Evolutionary conservation across 73 alveolate genomes (phyloP).

Genomic region (Stentor roeselii): DNA sequence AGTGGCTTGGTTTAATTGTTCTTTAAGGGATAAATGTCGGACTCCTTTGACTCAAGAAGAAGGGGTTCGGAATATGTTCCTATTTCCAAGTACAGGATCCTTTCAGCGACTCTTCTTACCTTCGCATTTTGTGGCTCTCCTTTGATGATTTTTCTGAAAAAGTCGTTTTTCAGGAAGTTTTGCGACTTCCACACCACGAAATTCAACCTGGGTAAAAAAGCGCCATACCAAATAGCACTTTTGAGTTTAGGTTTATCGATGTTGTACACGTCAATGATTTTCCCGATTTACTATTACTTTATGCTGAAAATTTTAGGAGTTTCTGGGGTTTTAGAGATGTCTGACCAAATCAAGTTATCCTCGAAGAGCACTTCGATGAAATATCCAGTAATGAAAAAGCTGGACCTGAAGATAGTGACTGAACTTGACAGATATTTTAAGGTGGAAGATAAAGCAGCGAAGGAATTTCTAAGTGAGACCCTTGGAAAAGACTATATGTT

Average conservation of each 20-base stretch:
- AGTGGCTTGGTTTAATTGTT: too few relatives aligned
- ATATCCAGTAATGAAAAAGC: background rate
- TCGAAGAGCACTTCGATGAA: background rate
- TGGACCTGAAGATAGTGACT: background rate
- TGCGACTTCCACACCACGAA: background rate
- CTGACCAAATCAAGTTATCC: background rate
- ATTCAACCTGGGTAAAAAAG: too few relatives aligned
- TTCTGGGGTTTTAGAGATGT: background rate
- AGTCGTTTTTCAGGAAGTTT: background rate
- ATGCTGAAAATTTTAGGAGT: background rate
- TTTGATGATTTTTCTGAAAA: too few relatives aligned
- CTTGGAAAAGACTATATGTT: too few relatives aligned
- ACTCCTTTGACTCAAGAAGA: background rate
- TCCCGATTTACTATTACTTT: background rate
- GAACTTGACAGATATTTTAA: background rate
- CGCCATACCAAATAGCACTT: background rate
- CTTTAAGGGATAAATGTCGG: too few relatives aligned
- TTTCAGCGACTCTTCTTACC: background rate
- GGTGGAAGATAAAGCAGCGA: background rate
- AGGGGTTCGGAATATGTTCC: background rate
- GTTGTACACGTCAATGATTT: background rate
- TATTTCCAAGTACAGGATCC: background rate
- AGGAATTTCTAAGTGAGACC: background rate
- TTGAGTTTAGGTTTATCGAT: background rate
- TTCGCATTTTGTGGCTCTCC: background rate